Conservation (phyloP, 768 basidiomycete species). For the Sistotremastrum suecicum region DNA sequence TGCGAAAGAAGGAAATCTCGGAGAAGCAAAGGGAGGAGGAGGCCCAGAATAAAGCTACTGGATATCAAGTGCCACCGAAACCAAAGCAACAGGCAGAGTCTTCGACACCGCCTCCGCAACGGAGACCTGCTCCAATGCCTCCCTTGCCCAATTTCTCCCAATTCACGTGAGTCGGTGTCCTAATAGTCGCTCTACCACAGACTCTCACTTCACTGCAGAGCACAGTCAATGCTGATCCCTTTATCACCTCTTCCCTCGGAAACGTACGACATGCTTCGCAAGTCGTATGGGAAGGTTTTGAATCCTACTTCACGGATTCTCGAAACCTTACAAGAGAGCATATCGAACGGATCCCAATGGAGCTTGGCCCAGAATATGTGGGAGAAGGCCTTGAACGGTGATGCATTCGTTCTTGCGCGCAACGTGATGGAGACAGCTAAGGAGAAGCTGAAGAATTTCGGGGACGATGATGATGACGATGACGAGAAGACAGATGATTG, state of each 20-base stretch:
- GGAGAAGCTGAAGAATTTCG: too few relatives aligned
- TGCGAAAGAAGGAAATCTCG: slow-evolving; percentile 22
- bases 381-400: slow-evolving; percentile 49
- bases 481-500: too few relatives aligned
- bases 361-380: slow-evolving; percentile 43
- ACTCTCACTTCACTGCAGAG: slow-evolving; percentile 17
- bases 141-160: slow-evolving; percentile 25
- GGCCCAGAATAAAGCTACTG: slow-evolving; percentile 16
- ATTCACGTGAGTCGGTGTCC: slow-evolving; percentile 25
- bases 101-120: slow-evolving; percentile 6
- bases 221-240: slow-evolving; percentile 38
- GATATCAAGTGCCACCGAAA: slow-evolving; percentile 12
- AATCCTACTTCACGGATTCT: slow-evolving; percentile 41
- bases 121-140: slow-evolving; percentile 24
- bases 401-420: slow-evolving; percentile 36
- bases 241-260: slow-evolving; percentile 39
- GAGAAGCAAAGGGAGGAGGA: slow-evolving; percentile 41
- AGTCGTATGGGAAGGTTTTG: slow-evolving; percentile 39
- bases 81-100: slow-evolving; percentile 10
- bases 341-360: slow-evolving; percentile 42
- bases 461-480: too few relatives aligned
- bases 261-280: slow-evolving; percentile 24
- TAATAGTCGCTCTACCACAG: background rate
- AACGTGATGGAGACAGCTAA: slow-evolving; percentile 11
- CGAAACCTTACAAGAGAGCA: slow-evolving; percentile 34